Evolutionary conservation across 768 basidiomycete genomes (phyloP).

Genomic region (Wakefieldia striispora): DNA sequence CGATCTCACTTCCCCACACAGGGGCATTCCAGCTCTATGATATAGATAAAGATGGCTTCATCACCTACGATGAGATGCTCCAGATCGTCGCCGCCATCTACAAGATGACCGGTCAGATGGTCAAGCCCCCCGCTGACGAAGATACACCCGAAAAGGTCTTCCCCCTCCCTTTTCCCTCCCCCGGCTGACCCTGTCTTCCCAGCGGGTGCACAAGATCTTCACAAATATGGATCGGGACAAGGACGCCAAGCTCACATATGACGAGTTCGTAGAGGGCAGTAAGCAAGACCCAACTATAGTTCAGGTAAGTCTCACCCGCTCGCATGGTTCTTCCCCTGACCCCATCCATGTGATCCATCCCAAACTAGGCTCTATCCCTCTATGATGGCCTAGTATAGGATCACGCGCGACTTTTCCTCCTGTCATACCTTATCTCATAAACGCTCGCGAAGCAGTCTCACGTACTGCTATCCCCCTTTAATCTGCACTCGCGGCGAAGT

Average conservation of each 20-base stretch:
- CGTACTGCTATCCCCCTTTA: slow-evolving; percentile 27
- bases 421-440: slow-evolving; percentile 23
- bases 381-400: slow-evolving; percentile 90
- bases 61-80: slow-evolving; percentile 99
- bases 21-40: slow-evolving; percentile 99
- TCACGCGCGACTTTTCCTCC: slow-evolving; percentile 4
- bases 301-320: slow-evolving; percentile 55
- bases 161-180: slow-evolving; percentile 4
- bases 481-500: slow-evolving; percentile 16
- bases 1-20: slow-evolving; percentile 35
- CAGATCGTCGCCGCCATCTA: slow-evolving; percentile 98
- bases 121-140: slow-evolving; percentile 95
- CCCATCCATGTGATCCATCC: slow-evolving; percentile 18
- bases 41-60: slow-evolving; percentile 96
- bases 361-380: slow-evolving; percentile 77
- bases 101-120: slow-evolving; percentile 99
- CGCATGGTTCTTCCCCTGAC: slow-evolving; percentile 12
- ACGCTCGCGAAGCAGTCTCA: slow-evolving; percentile 19
- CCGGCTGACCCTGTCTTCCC: slow-evolving; percentile 13
- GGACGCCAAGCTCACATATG: slow-evolving; percentile 89
- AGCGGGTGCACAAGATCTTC: slow-evolving; percentile 99
- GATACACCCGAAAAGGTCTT: slow-evolving; percentile 98
- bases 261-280: slow-evolving; percentile 97
- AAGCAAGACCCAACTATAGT: slow-evolving; percentile 99
- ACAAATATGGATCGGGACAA: slow-evolving; percentile 95